phyloP scores from a whole-genome alignment of 441 rosid species.

The Eutrema salsugineum region DNA sequence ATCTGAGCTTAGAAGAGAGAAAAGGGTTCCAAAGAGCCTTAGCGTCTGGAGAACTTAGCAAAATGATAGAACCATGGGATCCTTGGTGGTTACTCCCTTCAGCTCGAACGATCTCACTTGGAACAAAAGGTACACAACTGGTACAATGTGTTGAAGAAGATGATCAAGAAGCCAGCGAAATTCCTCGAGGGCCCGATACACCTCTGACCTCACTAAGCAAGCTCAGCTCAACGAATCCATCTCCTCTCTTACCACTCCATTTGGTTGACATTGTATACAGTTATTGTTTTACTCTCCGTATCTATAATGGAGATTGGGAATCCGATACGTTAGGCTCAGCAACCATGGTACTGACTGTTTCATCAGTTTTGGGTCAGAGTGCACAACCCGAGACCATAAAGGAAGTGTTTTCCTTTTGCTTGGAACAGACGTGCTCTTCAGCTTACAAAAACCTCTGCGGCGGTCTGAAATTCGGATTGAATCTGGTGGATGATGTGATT shows the following conservation, averaged over 20 bases:
- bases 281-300: slow-evolving; percentile 76
- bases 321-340: slow-evolving; percentile 73
- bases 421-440: slow-evolving; percentile 82
- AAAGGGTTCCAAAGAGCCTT: slow-evolving; percentile 74
- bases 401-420: slow-evolving; percentile 61
- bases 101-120: slow-evolving; percentile 55
- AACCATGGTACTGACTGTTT: slow-evolving; percentile 46
- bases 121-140: slow-evolving; percentile 59
- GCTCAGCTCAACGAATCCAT: slow-evolving; percentile 62
- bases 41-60: slow-evolving; percentile 84
- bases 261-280: slow-evolving; percentile 65
- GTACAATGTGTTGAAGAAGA: slow-evolving; percentile 48
- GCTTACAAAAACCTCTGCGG: slow-evolving; percentile 72
- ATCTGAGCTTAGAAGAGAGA: slow-evolving; percentile 70
- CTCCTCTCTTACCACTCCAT: slow-evolving; percentile 71
- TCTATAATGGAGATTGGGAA: slow-evolving; percentile 90
- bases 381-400: slow-evolving; percentile 57
- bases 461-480: slow-evolving; percentile 62
- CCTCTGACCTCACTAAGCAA: slow-evolving; percentile 51
- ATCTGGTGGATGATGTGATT: slow-evolving; percentile 53
- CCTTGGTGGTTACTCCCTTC: slow-evolving; percentile 95
- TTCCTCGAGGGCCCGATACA: slow-evolving; percentile 70
- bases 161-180: slow-evolving; percentile 33
- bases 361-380: slow-evolving; percentile 64
- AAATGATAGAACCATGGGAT: slow-evolving; percentile 87